Evolutionary conservation across 257 asterid species (phyloP).

Genomic region (Schizonepeta tenuifolia): DNA sequence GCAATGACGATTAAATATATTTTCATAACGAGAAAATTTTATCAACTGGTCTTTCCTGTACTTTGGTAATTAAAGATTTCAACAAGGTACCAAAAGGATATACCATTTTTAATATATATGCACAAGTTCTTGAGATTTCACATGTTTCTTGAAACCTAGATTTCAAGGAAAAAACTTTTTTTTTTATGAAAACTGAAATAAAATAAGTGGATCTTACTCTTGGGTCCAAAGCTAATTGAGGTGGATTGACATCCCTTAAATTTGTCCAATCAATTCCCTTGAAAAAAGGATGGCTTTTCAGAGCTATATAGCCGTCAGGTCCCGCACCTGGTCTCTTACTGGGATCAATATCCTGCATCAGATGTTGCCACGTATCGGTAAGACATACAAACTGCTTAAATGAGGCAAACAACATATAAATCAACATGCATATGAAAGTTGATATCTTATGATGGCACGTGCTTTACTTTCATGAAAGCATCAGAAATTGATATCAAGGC

Average conservation of each 20-base stretch:
- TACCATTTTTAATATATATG: background rate
- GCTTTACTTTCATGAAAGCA: conserved; percentile 1
- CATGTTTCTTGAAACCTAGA: conserved; percentile 3
- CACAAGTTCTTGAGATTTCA: background rate
- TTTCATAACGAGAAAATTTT: background rate
- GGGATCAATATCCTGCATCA: conserved; percentile 81
- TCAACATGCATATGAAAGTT: background rate
- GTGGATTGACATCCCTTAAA: conserved; percentile 72
- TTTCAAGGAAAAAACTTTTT: background rate
- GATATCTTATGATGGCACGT: background rate
- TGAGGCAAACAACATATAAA: background rate
- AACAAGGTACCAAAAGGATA: background rate
- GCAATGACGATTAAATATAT: conserved; percentile 21
- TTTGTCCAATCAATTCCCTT: conserved; percentile 76
- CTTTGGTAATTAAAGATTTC: background rate
- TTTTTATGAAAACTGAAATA: background rate
- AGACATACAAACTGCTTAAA: conserved; percentile 12
- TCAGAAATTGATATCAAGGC: background rate
- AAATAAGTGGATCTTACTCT: conserved; percentile 49
- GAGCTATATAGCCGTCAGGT: conserved; percentile 72
- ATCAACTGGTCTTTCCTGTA: background rate
- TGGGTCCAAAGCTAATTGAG: conserved; percentile 70
- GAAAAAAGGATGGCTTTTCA: conserved; percentile 87
- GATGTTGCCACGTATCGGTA: conserved; percentile 1
- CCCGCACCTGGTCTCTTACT: conserved; percentile 95